Evolutionary conservation across 23 red algal genomes (phyloP).

Genomic region (Gracilaria vermiculophylla): DNA sequence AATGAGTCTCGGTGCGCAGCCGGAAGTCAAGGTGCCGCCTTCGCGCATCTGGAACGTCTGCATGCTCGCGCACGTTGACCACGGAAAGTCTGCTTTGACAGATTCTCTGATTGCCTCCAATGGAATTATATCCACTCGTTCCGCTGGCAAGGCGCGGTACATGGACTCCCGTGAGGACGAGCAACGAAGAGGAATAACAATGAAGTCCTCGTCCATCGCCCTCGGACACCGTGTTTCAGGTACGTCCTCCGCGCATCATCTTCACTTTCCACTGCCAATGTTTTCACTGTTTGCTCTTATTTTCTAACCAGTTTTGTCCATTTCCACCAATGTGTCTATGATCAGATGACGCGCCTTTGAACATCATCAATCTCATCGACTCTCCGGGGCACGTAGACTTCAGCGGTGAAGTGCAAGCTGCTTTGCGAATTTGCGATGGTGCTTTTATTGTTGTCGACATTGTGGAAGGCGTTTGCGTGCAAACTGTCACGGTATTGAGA

Average conservation of each 20-base stretch:
- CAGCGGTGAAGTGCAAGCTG: constrained; percentile 90
- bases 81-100: constrained; percentile 97
- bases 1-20: constrained; percentile 12
- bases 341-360: constrained; percentile 38
- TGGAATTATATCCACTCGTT: constrained; percentile 84
- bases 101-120: constrained; percentile 91
- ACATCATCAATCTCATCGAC: constrained; percentile 92
- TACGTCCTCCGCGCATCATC: not conserved
- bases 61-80: constrained; percentile 95
- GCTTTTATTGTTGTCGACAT: constrained; percentile 94
- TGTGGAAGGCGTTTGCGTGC: constrained; percentile 95
- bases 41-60: constrained; percentile 95
- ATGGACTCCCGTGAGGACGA: constrained; percentile 97
- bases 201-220: constrained; percentile 91
- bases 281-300: not conserved
- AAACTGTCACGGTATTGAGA: constrained; percentile 88
- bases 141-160: constrained; percentile 83
- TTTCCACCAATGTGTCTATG: not conserved
- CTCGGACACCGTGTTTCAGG: constrained; percentile 66
- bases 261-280: not conserved
- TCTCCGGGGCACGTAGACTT: constrained; percentile 99
- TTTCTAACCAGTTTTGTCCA: not conserved
- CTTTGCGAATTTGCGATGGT: constrained; percentile 90
- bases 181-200: constrained; percentile 95
- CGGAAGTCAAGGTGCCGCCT: constrained; percentile 32